Conservation (phyloP, 169 alveolate species). For the Toxoplasma gondii region DNA sequence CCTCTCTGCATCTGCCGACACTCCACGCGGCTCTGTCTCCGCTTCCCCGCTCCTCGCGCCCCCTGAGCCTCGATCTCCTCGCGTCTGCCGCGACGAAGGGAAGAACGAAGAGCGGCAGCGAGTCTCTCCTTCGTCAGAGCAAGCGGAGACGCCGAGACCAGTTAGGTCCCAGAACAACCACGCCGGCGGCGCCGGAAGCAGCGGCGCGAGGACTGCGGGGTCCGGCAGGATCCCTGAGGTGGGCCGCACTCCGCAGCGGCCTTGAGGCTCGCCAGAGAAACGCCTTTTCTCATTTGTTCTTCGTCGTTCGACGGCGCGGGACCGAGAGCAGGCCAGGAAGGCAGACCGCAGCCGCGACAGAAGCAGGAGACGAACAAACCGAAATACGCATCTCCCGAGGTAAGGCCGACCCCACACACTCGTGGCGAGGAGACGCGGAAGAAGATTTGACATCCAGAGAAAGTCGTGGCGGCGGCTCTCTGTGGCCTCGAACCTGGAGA, state of each 20-base stretch:
- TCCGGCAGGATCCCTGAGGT: background rate
- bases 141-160: background rate
- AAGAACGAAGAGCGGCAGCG: too few species aligned
- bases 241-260: too few species aligned
- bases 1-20: too few species aligned
- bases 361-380: conserved; percentile 6
- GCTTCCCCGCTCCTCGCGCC: too few species aligned
- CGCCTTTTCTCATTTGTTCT: background rate
- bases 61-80: too few species aligned
- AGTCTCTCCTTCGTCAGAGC: too few species aligned
- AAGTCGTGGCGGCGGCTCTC: background rate
- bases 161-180: conserved; percentile 38
- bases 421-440: conserved; percentile 8
- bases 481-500: background rate
- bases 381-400: background rate
- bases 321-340: background rate
- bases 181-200: conserved; percentile 40
- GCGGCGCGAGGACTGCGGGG: conserved; percentile 14
- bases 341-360: background rate
- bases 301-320: background rate
- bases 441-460: background rate
- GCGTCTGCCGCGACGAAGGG: too few species aligned
- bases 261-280: background rate
- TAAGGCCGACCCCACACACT: conserved; percentile 37
- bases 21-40: too few species aligned